Conservation (phyloP, 2,329 filamentous ascomycete species). For the Phoma herbarum region DNA sequence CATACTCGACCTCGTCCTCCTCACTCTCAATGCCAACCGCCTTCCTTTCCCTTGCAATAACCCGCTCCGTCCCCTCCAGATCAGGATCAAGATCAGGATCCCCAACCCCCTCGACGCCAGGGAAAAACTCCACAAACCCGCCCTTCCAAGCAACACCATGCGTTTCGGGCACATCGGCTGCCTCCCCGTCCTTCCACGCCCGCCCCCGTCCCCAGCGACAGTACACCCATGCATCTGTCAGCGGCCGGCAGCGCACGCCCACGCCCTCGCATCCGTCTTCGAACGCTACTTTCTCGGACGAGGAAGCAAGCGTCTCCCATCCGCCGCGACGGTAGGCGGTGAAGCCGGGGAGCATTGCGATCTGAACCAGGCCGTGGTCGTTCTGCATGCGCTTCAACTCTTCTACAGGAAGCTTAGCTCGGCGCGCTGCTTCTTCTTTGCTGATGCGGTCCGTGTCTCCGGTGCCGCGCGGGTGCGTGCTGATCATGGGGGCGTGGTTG, state of each 20-base stretch:
- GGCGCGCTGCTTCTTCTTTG: not conserved
- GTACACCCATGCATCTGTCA: slow-evolving; percentile 39
- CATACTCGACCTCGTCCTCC: too few relatives aligned
- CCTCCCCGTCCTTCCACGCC: not conserved
- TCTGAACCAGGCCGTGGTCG: slow-evolving; percentile 27
- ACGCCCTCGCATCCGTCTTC: not conserved
- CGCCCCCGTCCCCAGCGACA: slow-evolving; percentile 35
- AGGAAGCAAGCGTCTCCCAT: slow-evolving; percentile 30
- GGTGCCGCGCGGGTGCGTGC: not conserved
- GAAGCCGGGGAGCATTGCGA: slow-evolving; percentile 33
- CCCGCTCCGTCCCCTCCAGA: too few relatives aligned
- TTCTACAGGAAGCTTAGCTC: not conserved
- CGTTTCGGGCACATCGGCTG: not conserved
- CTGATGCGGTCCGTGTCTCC: not conserved
- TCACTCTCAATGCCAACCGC: too few relatives aligned
- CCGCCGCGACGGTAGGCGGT: slow-evolving; percentile 39
- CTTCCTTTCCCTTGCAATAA: not conserved
- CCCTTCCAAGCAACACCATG: not conserved
- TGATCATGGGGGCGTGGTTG: slow-evolving; percentile 28
- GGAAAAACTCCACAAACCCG: not conserved
- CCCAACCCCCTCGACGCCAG: not conserved
- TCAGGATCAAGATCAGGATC: not conserved
- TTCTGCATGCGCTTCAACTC: not conserved
- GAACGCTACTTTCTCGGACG: not conserved
- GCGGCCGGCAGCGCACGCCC: slow-evolving; percentile 25